Percentiles rank a stretch among this genome's conserved stretches.
Conservation (phyloP, 768 basidiomycete genomes). For the Russula lepida region DNA sequence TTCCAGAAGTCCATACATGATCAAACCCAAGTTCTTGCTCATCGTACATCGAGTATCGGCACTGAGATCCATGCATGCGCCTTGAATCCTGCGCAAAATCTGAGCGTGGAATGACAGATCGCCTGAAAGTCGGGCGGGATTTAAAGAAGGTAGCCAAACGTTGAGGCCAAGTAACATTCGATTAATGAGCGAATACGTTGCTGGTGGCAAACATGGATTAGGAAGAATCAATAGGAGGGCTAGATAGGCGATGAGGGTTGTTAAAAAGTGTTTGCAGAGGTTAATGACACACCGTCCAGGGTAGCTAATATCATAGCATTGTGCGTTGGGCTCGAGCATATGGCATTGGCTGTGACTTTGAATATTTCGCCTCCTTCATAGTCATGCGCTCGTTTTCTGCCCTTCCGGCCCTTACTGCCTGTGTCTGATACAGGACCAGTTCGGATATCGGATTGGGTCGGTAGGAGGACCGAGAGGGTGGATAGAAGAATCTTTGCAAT, state of each 20-base stretch:
- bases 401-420: slow-evolving; percentile 38
- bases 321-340: slow-evolving; percentile 44
- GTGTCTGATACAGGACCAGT: slow-evolving; percentile 21
- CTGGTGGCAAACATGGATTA: slow-evolving; percentile 42
- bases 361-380: slow-evolving; percentile 75
- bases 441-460: slow-evolving; percentile 27
- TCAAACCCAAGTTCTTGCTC: slow-evolving; percentile 52
- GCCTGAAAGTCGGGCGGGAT: slow-evolving; percentile 45
- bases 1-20: slow-evolving; percentile 31
- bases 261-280: not conserved
- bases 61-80: slow-evolving; percentile 40
- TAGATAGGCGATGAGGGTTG: not conserved
- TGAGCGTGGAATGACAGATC: slow-evolving; percentile 41
- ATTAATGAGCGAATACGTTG: slow-evolving; percentile 49
- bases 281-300: slow-evolving; percentile 44
- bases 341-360: slow-evolving; percentile 36
- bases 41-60: slow-evolving; percentile 49
- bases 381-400: slow-evolving; percentile 59
- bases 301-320: slow-evolving; percentile 45
- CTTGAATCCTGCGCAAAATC: slow-evolving; percentile 40
- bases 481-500: slow-evolving; percentile 17
- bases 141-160: slow-evolving; percentile 48
- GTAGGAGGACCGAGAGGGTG: slow-evolving; percentile 15
- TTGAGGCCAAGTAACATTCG: slow-evolving; percentile 51
- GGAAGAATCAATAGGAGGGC: slow-evolving; percentile 43